phyloP scores from a whole-genome alignment of 768 basidiomycete species.

The Mycena galericulata region DNA sequence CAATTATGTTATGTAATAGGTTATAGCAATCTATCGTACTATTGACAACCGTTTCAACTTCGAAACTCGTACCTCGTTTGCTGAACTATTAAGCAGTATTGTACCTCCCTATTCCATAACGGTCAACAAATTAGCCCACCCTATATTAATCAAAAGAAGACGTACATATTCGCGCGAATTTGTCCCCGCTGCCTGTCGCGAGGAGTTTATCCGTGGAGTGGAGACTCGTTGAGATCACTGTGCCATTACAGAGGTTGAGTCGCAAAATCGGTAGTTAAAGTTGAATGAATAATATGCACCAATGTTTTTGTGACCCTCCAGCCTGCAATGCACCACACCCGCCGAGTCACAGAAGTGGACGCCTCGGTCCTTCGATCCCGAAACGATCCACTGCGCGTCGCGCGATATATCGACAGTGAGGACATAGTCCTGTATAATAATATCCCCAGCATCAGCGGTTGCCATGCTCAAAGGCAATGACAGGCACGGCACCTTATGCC shows the following conservation, averaged over 20 bases:
- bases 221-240: slow-evolving; percentile 48
- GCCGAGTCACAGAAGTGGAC: slow-evolving; percentile 83
- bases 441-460: background rate
- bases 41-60: too few species aligned
- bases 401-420: slow-evolving; percentile 76
- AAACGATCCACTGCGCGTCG: slow-evolving; percentile 85
- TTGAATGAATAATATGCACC: slow-evolving; percentile 23
- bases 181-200: slow-evolving; percentile 50
- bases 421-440: slow-evolving; percentile 69
- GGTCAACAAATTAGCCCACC: too few species aligned
- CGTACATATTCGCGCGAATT: slow-evolving; percentile 51
- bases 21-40: too few species aligned
- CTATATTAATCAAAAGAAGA: too few species aligned
- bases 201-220: slow-evolving; percentile 48
- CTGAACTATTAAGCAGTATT: too few species aligned
- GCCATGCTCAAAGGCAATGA: slow-evolving; percentile 39
- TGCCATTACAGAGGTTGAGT: too few species aligned
- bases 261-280: background rate
- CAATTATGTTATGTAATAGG: too few species aligned
- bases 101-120: too few species aligned
- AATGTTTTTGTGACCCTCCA: slow-evolving; percentile 60
- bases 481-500: slow-evolving; percentile 92
- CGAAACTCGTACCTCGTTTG: too few species aligned
- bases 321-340: slow-evolving; percentile 76
- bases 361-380: slow-evolving; percentile 83